Percentiles rank a stretch among this genome's conserved stretches.
phyloP scores from a whole-genome alignment of 2,329 filamentous ascomycete genomes.

The Fusarium chlamydosporum region DNA sequence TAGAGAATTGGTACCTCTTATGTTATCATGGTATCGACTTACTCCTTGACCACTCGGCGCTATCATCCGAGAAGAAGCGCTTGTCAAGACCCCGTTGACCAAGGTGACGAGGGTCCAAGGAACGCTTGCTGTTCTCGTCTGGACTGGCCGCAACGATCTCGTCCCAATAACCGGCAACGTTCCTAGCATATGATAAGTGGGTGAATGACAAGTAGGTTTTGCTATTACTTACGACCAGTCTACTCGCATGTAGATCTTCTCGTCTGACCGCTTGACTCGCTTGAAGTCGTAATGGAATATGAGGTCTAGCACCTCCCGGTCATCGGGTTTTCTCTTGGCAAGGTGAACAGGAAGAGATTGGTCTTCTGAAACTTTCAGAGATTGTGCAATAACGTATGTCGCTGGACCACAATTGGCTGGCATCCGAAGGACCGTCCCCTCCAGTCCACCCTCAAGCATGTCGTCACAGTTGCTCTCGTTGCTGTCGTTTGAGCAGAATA shows the following conservation, averaged over 20 bases:
- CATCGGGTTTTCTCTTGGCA: neutral
- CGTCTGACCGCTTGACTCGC: neutral
- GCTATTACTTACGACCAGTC: neutral
- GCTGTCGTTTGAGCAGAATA: neutral
- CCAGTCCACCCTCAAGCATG: neutral
- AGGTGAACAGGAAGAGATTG: neutral
- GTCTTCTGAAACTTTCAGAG: neutral
- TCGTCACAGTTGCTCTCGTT: neutral
- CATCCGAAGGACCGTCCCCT: slow-evolving; percentile 1
- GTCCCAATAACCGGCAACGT: neutral
- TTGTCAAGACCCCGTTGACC: neutral
- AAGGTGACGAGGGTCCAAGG: neutral
- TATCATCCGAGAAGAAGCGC: neutral
- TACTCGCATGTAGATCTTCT: neutral
- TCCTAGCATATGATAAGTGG: neutral
- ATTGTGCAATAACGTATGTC: neutral
- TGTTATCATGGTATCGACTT: neutral
- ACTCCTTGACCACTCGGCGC: neutral
- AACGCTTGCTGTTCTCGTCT: neutral
- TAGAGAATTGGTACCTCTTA: neutral
- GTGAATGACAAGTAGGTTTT: neutral
- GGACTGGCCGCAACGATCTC: neutral
- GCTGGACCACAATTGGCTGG: neutral
- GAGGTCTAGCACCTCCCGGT: neutral
- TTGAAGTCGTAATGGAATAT: neutral